Evolutionary conservation across 2,329 filamentous ascomycete genomes (phyloP).

Genomic region (Clarireedia paspali): DNA sequence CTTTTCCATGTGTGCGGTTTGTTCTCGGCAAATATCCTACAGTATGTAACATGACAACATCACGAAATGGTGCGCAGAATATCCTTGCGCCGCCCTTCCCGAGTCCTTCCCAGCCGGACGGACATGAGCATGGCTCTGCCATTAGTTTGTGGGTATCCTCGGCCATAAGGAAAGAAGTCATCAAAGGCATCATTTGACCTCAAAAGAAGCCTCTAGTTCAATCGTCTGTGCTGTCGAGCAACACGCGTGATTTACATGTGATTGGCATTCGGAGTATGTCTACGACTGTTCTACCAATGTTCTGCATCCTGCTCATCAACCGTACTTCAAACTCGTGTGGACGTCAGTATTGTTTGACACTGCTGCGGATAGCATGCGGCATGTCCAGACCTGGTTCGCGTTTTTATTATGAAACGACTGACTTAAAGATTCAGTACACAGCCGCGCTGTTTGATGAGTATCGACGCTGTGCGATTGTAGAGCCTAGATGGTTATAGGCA

Average conservation of each 20-base stretch:
- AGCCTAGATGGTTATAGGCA: no score
- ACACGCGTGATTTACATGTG: not conserved
- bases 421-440: no score
- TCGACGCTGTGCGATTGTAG: no score
- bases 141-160: not conserved
- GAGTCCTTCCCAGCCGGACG: not conserved
- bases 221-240: not conserved
- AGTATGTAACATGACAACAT: not conserved
- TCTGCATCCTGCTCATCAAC: no score
- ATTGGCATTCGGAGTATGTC: not conserved
- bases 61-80: not conserved
- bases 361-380: no score
- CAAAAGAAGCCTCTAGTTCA: not conserved
- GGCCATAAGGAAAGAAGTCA: not conserved
- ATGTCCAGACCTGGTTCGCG: no score
- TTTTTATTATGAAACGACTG: no score
- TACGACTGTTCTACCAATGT: no score
- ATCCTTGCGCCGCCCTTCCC: not conserved
- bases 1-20: not conserved
- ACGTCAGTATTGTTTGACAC: no score
- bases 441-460: no score
- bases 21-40: not conserved
- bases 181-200: slow-evolving; percentile 6
- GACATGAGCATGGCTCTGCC: no score
- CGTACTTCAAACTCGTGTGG: no score